Base-by-base conservation (phyloP, 352 stramenopile species). In the Blastocystis sp. region DNA sequence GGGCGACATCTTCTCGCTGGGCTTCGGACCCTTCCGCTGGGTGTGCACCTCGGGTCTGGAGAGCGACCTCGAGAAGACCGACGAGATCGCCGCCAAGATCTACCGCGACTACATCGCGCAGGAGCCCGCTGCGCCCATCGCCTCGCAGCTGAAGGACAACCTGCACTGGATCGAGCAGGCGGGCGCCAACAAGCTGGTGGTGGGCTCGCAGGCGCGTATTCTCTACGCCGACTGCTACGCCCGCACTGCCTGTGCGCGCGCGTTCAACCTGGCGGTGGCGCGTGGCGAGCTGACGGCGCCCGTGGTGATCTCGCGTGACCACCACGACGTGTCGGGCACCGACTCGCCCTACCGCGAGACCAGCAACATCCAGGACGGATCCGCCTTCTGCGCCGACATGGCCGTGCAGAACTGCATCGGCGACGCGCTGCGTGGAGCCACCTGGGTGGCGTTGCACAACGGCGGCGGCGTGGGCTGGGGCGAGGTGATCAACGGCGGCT, bases 1-100 rank as follows among this genome's bases (percentile, higher is more conserved):
- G 91, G 92, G 92, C 53, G 91, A 94, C 88, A 94, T 95, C 81
- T 94, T 94, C 88, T 94, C 90, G 51, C 90, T 94, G 18, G 92
- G 92, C 32, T 95, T 95, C 86, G 92, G 92, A 21, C 91, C 92
- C 7, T 95, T 95, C 90, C 91, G 91, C 21, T 95, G 92, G 92
- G 91, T 95, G 27, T 95, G 91, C 81, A 92, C 91, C 57, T 93
- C 90, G 0, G 84, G 76, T 27, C 64, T 88, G 44, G 86, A 90
- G 29, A 87, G 89, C 16, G 91, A 95, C 71, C 88, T 95, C 36
- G 87, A 87, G 84, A 91, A 90, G 87, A 94, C 90, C 8, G 92
- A 95, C 84, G 85, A 65, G 24, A 94, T 95, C 86, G 91, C 91
- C 42, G 88, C 87, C 0, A 86, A 90, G 36, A 90, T 94, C 40